Evolutionary conservation across 495 filamentous ascomycete species (phyloP), one percentile per base, ranked within the genome.

Genomic region (Daldinia loculata): DNA sequence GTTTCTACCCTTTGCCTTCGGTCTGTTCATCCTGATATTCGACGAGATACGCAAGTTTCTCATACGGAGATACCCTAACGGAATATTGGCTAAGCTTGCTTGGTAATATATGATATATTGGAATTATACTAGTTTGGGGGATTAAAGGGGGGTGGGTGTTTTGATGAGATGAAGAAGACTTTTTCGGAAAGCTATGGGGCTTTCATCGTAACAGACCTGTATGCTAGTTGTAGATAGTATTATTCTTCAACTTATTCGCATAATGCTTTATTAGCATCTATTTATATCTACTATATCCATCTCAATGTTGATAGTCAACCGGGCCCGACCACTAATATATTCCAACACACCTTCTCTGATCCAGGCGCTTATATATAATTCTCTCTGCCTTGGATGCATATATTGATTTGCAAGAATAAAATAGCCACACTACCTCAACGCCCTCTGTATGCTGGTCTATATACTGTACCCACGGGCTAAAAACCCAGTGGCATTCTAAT

Each of bases 1-100:
- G 80, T 91, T 92, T 73, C 68, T 92, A 30, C 90, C 90, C 0
- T 85, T 84, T 65, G 80, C 85, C 0, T 89, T 91, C 66, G 90
- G 88, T 0, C 8, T 90, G 43, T 89, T 84, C 0, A 77, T 91
- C 38, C 69, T 92, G 39, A 64, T 86, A 22, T 71, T 89, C 55
- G 88, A 90, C 71, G 89, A 90, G 74, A 80, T 36, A 45, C 80
- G 89, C 53, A 91, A 90, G 77, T 85, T 75, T 41, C 30, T 69
- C 11, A 80, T 89, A 6, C 78, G 88, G 52, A 82, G 55, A 41
- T 86, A 81, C 75, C 85, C 86, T 1, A 66, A 75, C 22, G 78
- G 87, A 0, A 32, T 83, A 3, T 39, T 85, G 9, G 84, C 77
- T 8, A 82, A 71, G 67, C 56, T 84, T 19, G 85, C 87, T 50